These are phyloP conservation scores for Pseudodiploospora longispora DNA, from an alignment of 2,329 filamentous ascomycete genomes.

Conservation along the genomic window DNA sequence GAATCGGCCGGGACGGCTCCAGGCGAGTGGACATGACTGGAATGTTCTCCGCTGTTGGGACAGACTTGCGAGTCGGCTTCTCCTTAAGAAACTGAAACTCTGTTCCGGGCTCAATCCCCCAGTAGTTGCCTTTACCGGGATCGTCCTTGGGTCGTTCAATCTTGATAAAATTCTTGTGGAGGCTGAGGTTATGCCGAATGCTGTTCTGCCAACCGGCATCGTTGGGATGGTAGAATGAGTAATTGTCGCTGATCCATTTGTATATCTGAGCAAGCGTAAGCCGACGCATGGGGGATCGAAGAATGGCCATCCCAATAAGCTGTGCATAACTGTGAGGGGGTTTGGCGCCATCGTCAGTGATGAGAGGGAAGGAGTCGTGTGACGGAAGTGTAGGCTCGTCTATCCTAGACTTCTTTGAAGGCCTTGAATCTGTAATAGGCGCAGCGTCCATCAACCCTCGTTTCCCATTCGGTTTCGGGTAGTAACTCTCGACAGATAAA, in stretches of 20 bases:
- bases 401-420: slow-evolving; percentile 59
- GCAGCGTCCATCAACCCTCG: slow-evolving; percentile 65
- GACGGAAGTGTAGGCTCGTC: slow-evolving; percentile 54
- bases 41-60: slow-evolving; percentile 47
- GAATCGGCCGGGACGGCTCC: slow-evolving; percentile 39
- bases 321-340: slow-evolving; percentile 89
- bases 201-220: slow-evolving; percentile 98
- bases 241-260: slow-evolving; percentile 98
- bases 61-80: slow-evolving; percentile 58
- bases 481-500: slow-evolving; percentile 44
- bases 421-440: slow-evolving; percentile 59
- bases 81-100: slow-evolving; percentile 87
- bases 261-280: slow-evolving; percentile 93
- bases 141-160: slow-evolving; percentile 95
- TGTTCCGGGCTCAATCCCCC: slow-evolving; percentile 84
- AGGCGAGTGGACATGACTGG: slow-evolving; percentile 50
- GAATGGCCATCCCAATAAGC: slow-evolving; percentile 93
- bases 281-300: slow-evolving; percentile 73
- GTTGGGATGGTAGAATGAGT: slow-evolving; percentile 73
- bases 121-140: slow-evolving; percentile 95
- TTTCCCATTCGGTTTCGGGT: slow-evolving; percentile 46
- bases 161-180: slow-evolving; percentile 96
- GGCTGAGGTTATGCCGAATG: slow-evolving; percentile 92
- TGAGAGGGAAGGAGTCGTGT: slow-evolving; percentile 69
- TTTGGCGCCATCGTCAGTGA: slow-evolving; percentile 82